A percentile compares a stretch with the other conserved stretches of the same genome.
Conservation (phyloP, 1,139 yeast genomes). For the Scheffersomyces illinoinensis region DNA sequence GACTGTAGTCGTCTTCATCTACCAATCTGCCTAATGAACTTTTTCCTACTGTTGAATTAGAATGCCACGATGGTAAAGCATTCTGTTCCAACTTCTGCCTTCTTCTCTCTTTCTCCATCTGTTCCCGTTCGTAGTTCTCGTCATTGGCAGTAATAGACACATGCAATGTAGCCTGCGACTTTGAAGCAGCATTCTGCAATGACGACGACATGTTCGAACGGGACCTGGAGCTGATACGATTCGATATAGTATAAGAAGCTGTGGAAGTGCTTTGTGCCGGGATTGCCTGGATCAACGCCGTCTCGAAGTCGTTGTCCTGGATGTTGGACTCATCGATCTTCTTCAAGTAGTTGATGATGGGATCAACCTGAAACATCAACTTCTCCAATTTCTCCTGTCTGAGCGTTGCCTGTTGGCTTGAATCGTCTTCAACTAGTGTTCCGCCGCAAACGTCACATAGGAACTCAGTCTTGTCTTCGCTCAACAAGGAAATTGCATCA, state of each 20-base stretch:
- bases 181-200: constrained; percentile 39
- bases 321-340: constrained; percentile 82
- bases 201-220: constrained; percentile 33
- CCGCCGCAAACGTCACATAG: constrained; percentile 84
- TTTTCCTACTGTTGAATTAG: constrained; percentile 81
- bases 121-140: constrained; percentile 70
- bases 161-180: constrained; percentile 74
- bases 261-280: constrained; percentile 78
- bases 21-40: constrained; percentile 52
- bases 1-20: constrained; percentile 31
- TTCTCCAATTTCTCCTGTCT: constrained; percentile 82
- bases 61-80: constrained; percentile 96
- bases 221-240: constrained; percentile 26
- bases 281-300: constrained; percentile 72
- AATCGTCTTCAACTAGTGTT: constrained; percentile 80
- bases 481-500: constrained; percentile 81
- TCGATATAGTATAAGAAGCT: constrained; percentile 58
- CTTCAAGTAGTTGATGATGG: constrained; percentile 79
- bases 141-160: constrained; percentile 92
- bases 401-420: constrained; percentile 76
- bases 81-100: constrained; percentile 81
- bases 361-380: constrained; percentile 87
- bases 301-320: constrained; percentile 86
- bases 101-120: constrained; percentile 67
- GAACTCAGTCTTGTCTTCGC: constrained; percentile 79